A percentile compares a stretch with the other conserved stretches of the same genome.
Evolutionary conservation across 2,329 filamentous ascomycete species (phyloP).

Genomic region (Arthrocladium fulminans): DNA sequence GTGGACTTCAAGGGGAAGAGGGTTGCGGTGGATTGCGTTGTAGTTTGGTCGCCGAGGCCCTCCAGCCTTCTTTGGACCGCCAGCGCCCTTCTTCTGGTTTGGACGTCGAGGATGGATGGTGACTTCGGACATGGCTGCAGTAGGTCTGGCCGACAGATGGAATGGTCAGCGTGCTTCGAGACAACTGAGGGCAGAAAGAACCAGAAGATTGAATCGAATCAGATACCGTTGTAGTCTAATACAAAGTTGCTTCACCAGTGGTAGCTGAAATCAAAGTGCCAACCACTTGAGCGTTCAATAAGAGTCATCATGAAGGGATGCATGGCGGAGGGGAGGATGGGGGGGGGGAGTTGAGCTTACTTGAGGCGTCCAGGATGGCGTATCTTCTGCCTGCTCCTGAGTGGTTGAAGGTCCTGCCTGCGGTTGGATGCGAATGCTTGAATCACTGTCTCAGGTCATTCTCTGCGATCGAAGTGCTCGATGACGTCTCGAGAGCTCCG

Average conservation of each 20-base stretch:
- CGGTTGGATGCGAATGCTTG: background rate
- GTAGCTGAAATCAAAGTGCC: conserved; percentile 46
- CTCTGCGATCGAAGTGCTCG: background rate
- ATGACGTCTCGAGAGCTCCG: background rate
- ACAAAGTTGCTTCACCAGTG: conserved; percentile 43
- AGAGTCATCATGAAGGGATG: conserved; percentile 39
- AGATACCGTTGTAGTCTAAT: conserved; percentile 98
- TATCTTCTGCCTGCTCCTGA: background rate
- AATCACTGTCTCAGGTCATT: background rate
- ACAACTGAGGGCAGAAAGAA: background rate
- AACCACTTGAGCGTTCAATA: conserved; percentile 34
- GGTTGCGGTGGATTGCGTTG: conserved; percentile 70
- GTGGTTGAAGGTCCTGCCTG: background rate
- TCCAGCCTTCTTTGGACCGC: background rate
- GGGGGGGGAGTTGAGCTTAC: conserved; percentile 18
- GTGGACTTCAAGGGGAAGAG: conserved; percentile 70
- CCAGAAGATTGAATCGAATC: conserved; percentile 37
- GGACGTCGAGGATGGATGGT: conserved; percentile 3
- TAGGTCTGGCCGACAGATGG: background rate
- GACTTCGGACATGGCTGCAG: background rate
- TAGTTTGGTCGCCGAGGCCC: conserved; percentile 44
- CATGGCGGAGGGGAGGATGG: background rate
- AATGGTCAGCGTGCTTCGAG: background rate
- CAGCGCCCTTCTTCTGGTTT: background rate
- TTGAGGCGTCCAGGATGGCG: background rate